Conservation (phyloP, 768 basidiomycete genomes). For the Pleurotus cornucopiae region DNA sequence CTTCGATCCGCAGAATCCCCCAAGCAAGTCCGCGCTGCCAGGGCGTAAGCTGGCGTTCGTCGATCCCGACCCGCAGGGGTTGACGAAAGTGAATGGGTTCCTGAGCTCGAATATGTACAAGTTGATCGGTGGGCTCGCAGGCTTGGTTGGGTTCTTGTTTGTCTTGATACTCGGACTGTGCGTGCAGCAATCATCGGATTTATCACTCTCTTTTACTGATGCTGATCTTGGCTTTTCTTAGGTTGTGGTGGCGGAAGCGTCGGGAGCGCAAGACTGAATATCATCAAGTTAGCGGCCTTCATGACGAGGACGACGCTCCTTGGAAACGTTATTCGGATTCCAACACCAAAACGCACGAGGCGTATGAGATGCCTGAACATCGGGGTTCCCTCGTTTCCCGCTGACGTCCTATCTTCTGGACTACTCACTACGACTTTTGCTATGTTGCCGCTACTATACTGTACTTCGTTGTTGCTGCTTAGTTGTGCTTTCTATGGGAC, state of each 20-base stretch:
- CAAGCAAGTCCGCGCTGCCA: conserved; percentile 31
- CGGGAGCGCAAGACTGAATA: conserved; percentile 8
- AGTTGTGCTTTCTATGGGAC: too few relatives aligned
- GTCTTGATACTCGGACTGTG: conserved; percentile 33
- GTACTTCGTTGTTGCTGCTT: too few relatives aligned
- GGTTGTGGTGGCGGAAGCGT: conserved; percentile 25
- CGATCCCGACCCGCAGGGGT: conserved; percentile 54
- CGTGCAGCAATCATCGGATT: conserved; percentile 16
- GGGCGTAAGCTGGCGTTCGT: conserved; percentile 39
- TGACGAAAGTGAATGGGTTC: conserved; percentile 37
- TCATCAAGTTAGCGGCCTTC: conserved; percentile 2
- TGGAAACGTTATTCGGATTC: conserved; percentile 4
- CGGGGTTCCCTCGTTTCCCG: not conserved
- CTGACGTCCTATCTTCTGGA: too few relatives aligned
- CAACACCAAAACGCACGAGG: not conserved
- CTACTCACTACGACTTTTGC: not conserved
- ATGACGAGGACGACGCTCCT: conserved; percentile 5
- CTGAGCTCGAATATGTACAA: conserved; percentile 38
- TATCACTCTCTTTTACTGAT: not conserved
- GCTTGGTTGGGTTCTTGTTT: conserved; percentile 35
- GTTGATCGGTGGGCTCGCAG: conserved; percentile 45
- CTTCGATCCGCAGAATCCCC: conserved; percentile 42
- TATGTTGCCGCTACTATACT: not conserved
- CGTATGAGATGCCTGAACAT: conserved; percentile 9
- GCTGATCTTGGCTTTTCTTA: conserved; percentile 2